Percentiles rank a stretch among this genome's conserved stretches.
These are phyloP conservation scores for Ambrosiella beaveri DNA, from an alignment of 2,329 filamentous ascomycete genomes.

Conservation along the genomic window DNA sequence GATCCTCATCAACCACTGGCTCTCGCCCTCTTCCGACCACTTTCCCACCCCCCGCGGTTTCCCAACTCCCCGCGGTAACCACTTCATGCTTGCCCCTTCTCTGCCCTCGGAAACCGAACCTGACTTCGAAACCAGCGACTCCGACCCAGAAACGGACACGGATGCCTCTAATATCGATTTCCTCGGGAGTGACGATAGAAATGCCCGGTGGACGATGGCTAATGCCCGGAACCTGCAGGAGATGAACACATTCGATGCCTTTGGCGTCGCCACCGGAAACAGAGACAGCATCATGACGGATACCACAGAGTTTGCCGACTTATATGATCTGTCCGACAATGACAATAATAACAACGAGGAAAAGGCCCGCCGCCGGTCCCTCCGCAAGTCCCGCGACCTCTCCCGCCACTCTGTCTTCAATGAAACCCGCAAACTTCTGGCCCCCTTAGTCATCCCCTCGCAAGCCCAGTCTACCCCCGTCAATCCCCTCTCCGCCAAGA, in stretches of 20 bases:
- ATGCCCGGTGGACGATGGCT: conserved; percentile 9
- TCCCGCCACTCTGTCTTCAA: neutral
- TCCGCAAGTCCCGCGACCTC: neutral
- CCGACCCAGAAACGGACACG: no score
- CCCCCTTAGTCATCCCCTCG: conserved; percentile 38
- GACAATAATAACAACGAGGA: conserved; percentile 44
- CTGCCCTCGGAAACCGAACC: conserved; percentile 33
- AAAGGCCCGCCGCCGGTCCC: conserved; percentile 13
- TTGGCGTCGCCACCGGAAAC: conserved; percentile 19
- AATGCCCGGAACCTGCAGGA: neutral
- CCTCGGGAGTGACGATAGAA: conserved; percentile 21
- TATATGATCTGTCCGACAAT: conserved; percentile 74
- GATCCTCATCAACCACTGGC: conserved; percentile 39
- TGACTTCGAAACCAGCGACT: conserved; percentile 34
- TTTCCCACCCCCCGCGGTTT: conserved; percentile 38
- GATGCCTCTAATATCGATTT: no score
- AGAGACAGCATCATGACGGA: conserved; percentile 47
- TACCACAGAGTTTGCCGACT: conserved; percentile 62
- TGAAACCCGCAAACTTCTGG: conserved; percentile 17
- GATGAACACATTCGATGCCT: neutral
- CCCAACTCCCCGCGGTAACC: conserved; percentile 50
- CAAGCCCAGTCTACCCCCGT: conserved; percentile 14
- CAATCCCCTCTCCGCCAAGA: conserved; percentile 14
- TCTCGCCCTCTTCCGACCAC: conserved; percentile 43
- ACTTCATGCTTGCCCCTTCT: conserved; percentile 46